Evolutionary conservation across 768 basidiomycete species (phyloP).

Genomic region (Kwoniella heveanensis): DNA sequence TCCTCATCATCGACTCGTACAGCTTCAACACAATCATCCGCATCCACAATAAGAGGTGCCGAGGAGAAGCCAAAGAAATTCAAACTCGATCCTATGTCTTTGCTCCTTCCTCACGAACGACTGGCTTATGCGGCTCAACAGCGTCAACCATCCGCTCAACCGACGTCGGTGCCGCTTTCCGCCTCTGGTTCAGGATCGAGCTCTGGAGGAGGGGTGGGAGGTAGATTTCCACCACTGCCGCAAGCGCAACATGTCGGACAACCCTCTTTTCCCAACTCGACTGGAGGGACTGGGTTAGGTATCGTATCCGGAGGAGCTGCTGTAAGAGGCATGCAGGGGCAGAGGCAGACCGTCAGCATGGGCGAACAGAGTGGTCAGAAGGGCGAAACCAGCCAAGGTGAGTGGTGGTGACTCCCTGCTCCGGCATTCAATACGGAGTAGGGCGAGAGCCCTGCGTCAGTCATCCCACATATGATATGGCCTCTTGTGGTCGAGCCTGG

Average conservation of each 20-base stretch:
- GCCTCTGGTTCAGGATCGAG: constrained; percentile 4
- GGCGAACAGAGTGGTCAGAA: constrained; percentile 35
- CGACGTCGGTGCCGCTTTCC: not conserved
- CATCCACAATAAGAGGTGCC: not conserved
- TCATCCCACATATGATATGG: too few relatives aligned
- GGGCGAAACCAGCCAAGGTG: constrained; percentile 12
- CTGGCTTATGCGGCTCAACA: constrained; percentile 4
- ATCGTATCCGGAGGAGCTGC: constrained; percentile 1
- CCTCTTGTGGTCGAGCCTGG: too few relatives aligned
- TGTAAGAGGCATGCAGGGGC: constrained; percentile 1
- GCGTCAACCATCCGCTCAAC: constrained; percentile 2
- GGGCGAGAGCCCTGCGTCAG: too few relatives aligned
- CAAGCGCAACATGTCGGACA: constrained; percentile 5
- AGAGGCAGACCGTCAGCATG: constrained; percentile 30
- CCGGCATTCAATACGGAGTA: too few relatives aligned
- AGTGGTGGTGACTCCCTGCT: not conserved
- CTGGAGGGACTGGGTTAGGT: not conserved
- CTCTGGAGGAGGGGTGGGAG: not conserved
- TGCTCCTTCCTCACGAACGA: constrained; percentile 48
- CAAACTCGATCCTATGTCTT: constrained; percentile 51
- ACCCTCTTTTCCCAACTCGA: not conserved
- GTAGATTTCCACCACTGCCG: not conserved
- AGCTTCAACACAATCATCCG: not conserved
- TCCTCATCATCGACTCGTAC: constrained; percentile 1
- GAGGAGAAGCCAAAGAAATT: constrained; percentile 34